Evolutionary conservation across 805 yeast genomes (phyloP), one percentile per base, ranked within the genome.

Genomic region (Teunomyces panamensis): DNA sequence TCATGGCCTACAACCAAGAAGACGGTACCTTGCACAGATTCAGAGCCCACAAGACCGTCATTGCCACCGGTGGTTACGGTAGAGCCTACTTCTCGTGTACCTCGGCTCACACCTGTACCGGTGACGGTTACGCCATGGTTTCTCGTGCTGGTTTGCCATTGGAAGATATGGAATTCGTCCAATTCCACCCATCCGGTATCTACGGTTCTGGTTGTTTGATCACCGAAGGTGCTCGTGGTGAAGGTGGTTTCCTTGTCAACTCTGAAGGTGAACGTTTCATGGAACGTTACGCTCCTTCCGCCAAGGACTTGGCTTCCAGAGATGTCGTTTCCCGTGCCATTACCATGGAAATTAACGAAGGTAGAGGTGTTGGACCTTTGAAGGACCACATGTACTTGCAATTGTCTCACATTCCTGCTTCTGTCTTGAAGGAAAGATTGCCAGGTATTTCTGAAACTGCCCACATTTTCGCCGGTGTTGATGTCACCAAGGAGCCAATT

Each of bases 361-460:
- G 98, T 63, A 88, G 99, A 76, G 99, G 99, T 83, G 98, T 92
- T 51, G 99, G 99, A 62, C 90, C 95, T 62, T 80, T 80, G 63
- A 88, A 87, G 75, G 99, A 92, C 73, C 99, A 94, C 80, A 87
- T 94, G 83, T 85, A 67, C 79, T 81, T 92, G 69, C 99, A 92
- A 78, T 81, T 92, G 69, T 84, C 91, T 49, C 99, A 92, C 69
- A 77, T 92, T 64, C 99, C 99, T 46, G 86, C 97, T 39, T 74
- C 85, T 48, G 97, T 92, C 42, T 78, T 92, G 65, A 81, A 89
- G 68, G 97, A 91, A 78, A 87, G 99, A 79, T 80, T 92, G 63
- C 99, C 99, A 60, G 99, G 99, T 85, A 92, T 92, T 62, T 92
- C 98, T 56, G 97, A 92, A 77, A 92, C 99, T 50, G 98, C 99